These are phyloP conservation scores for Candida patagonica DNA, from an alignment of 805 yeast genomes.

Conservation along the genomic window DNA sequence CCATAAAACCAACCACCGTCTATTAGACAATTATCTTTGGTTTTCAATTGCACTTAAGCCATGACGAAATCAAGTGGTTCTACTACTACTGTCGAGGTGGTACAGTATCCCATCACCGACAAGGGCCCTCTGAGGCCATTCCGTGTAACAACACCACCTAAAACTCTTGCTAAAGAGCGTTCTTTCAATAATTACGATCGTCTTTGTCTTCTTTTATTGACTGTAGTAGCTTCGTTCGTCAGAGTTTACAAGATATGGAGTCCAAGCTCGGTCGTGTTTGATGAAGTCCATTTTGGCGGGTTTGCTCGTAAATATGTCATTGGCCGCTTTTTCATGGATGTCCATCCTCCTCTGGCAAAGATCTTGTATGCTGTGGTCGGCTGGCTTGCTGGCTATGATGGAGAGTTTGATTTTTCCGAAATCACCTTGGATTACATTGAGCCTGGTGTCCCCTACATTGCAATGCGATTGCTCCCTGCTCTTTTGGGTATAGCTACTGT, in stretches of 20 bases:
- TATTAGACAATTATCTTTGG: no score
- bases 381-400: conserved; percentile 44
- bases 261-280: conserved; percentile 83
- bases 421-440: conserved; percentile 39
- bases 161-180: conserved; percentile 19
- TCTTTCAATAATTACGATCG: conserved; percentile 13
- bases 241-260: conserved; percentile 51
- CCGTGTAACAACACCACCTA: conserved; percentile 21
- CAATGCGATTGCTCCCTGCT: conserved; percentile 51
- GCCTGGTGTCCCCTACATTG: conserved; percentile 39
- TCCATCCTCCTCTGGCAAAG: conserved; percentile 65
- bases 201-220: conserved; percentile 28
- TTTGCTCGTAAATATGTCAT: conserved; percentile 73
- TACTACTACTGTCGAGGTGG: neutral
- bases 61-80: neutral
- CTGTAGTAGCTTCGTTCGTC: conserved; percentile 44
- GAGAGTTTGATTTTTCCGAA: conserved; percentile 31
- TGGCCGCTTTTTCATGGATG: conserved; percentile 59
- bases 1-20: no score
- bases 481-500: conserved; percentile 45
- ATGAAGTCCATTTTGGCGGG: conserved; percentile 95
- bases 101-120: neutral
- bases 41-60: no score
- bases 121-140: conserved; percentile 13
- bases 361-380: conserved; percentile 49